Conservation (phyloP, 2,329 filamentous ascomycete species). For the Ophiosphaerella korrae region DNA sequence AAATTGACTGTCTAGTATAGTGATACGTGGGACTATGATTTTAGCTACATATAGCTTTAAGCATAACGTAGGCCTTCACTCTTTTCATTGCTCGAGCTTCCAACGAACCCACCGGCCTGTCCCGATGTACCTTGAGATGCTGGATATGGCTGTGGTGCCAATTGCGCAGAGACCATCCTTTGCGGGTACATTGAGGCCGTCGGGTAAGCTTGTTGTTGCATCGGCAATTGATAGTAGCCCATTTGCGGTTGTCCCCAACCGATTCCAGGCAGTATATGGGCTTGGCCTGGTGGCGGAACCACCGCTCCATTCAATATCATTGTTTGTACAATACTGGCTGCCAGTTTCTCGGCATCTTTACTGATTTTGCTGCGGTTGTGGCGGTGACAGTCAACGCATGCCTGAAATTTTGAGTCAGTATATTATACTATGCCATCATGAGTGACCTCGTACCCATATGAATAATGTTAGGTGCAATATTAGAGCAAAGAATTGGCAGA, state of each 20-base stretch:
- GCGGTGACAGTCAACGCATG: constrained; percentile 43
- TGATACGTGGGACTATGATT: not conserved
- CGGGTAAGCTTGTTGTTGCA: constrained; percentile 15
- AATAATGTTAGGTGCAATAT: constrained; percentile 43
- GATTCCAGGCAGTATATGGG: constrained; percentile 16
- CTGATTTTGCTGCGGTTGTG: constrained; percentile 26
- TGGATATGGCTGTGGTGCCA: constrained; percentile 1
- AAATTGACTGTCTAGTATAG: not conserved
- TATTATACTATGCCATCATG: no score
- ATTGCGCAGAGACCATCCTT: constrained; percentile 3
- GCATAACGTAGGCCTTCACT: constrained; percentile 19
- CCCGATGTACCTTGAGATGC: not conserved
- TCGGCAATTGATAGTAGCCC: constrained; percentile 19
- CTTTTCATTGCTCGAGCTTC: constrained; percentile 24
- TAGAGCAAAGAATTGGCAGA: constrained; percentile 39
- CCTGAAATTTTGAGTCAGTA: constrained; percentile 5
- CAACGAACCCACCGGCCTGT: not conserved
- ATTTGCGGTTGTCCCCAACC: constrained; percentile 6
- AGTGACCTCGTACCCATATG: constrained; percentile 26
- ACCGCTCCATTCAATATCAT: constrained; percentile 40
- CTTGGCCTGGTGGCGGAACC: constrained; percentile 28
- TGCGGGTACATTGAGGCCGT: constrained; percentile 16
- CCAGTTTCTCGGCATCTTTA: constrained; percentile 41
- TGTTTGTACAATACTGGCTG: constrained; percentile 40
- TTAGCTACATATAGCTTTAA: constrained; percentile 1